Conservation (phyloP, 257 asterid species). For the Rhazya stricta region DNA sequence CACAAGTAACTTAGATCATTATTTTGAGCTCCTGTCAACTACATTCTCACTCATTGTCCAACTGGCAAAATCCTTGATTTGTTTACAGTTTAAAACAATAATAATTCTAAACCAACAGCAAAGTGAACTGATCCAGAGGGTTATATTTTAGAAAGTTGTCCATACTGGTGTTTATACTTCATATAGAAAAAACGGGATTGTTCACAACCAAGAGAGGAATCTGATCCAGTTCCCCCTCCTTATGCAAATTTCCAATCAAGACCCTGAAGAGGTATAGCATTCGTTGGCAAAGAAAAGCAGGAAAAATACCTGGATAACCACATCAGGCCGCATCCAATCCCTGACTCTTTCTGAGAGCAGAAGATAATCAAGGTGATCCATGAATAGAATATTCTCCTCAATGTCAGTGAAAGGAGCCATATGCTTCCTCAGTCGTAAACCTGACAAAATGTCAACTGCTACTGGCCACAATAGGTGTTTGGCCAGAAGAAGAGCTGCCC, state of each 20-base stretch:
- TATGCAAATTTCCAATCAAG: background rate
- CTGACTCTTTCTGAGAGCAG: conserved; percentile 68
- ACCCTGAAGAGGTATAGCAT: background rate
- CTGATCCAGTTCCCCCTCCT: background rate
- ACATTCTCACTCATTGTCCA: background rate
- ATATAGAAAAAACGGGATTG: background rate
- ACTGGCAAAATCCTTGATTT: background rate
- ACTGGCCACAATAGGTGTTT: conserved; percentile 92
- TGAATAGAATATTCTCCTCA: conserved; percentile 53
- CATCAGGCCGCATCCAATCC: conserved; percentile 74
- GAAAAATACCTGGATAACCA: conserved; percentile 68
- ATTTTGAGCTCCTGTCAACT: background rate
- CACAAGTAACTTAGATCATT: too few species aligned
- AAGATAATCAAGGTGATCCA: conserved; percentile 91
- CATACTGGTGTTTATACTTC: background rate
- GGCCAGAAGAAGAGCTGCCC: conserved; percentile 95
- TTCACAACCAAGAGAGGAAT: background rate
- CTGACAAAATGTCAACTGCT: conserved; percentile 74
- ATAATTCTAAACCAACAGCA: background rate
- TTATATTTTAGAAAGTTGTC: background rate
- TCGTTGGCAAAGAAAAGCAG: background rate
- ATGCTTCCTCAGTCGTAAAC: conserved; percentile 82
- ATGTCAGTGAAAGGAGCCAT: conserved; percentile 48
- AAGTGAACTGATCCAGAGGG: background rate
- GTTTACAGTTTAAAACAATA: background rate